These are phyloP conservation scores for Scutellaria barbata DNA, from an alignment of 257 asterid genomes.

Conservation along the genomic window DNA sequence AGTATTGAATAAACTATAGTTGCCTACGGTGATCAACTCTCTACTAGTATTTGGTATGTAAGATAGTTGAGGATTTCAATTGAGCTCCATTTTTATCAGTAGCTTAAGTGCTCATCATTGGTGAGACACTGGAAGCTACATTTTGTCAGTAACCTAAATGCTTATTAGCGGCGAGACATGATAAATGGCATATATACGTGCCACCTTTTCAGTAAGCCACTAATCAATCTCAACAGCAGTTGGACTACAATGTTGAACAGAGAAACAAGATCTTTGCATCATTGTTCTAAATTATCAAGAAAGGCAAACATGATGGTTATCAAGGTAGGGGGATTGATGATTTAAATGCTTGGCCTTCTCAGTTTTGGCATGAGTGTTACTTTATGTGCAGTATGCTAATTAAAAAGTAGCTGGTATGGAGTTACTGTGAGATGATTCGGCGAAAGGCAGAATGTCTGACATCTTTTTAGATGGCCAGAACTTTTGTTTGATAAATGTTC, in stretches of 20 bases:
- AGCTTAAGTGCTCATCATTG: conserved; percentile 23
- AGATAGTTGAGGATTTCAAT: neutral
- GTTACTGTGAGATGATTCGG: conserved; percentile 21
- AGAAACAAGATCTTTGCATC: conserved; percentile 4
- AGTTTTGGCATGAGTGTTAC: neutral
- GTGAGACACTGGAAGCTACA: conserved; percentile 1
- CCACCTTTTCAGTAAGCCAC: neutral
- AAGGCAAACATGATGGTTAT: neutral
- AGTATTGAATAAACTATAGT: conserved; percentile 39
- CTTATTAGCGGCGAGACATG: conserved; percentile 15
- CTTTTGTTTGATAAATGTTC: conserved; percentile 16
- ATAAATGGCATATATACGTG: conserved; percentile 8
- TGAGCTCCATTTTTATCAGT: conserved; percentile 13
- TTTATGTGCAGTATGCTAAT: neutral
- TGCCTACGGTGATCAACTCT: conserved; percentile 22
- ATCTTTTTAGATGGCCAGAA: neutral
- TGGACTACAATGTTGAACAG: conserved; percentile 7
- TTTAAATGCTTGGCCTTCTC: neutral
- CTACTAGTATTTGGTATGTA: neutral
- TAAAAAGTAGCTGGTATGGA: conserved; percentile 11
- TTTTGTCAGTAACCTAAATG: conserved; percentile 29
- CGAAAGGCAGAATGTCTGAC: neutral
- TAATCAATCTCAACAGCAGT: conserved; percentile 13
- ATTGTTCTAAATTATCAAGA: conserved; percentile 11
- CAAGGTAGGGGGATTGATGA: neutral